These are phyloP conservation scores for Scheffersomyces stambukii DNA, from an alignment of 1,139 yeast genomes.

Conservation along the genomic window DNA sequence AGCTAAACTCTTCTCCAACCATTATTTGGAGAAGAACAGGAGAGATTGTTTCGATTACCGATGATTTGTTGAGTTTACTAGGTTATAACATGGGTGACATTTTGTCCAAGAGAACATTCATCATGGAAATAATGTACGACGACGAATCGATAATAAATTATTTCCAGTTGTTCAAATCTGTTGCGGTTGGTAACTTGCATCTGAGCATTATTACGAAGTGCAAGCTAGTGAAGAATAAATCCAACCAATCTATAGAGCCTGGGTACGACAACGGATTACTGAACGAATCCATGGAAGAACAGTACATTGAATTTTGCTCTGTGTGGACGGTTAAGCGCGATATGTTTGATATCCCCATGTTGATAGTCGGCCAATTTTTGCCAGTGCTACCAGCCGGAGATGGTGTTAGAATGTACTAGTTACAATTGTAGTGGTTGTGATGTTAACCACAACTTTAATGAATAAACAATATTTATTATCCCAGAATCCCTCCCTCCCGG, in stretches of 20 bases:
- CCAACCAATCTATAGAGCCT: constrained; percentile 1
- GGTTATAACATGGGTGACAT: constrained; percentile 49
- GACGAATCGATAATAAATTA: constrained; percentile 44
- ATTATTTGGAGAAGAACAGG: constrained; percentile 79
- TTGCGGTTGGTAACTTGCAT: constrained; percentile 47
- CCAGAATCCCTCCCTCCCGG: too few relatives aligned
- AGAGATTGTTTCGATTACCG: constrained; percentile 67
- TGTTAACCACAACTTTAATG: too few relatives aligned
- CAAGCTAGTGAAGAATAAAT: constrained; percentile 29
- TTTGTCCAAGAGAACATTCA: constrained; percentile 49
- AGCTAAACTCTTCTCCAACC: constrained; percentile 61
- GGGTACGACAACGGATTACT: constrained; percentile 1
- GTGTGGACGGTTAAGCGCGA: constrained; percentile 77
- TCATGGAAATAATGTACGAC: constrained; percentile 47
- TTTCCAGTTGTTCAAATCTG: constrained; percentile 43
- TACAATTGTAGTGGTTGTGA: too few relatives aligned
- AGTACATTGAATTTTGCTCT: constrained; percentile 48
- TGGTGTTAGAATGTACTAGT: constrained; percentile 30
- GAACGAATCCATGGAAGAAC: constrained; percentile 11
- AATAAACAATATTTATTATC: too few relatives aligned
- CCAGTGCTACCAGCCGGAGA: constrained; percentile 46
- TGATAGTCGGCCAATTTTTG: constrained; percentile 41
- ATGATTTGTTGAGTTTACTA: constrained; percentile 62
- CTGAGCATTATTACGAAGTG: constrained; percentile 49
- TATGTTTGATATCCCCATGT: constrained; percentile 80